Evolutionary conservation across 2,329 filamentous ascomycete species (phyloP), one percentile per base, ranked within the genome.

Genomic region (Diaporthe vaccinii): DNA sequence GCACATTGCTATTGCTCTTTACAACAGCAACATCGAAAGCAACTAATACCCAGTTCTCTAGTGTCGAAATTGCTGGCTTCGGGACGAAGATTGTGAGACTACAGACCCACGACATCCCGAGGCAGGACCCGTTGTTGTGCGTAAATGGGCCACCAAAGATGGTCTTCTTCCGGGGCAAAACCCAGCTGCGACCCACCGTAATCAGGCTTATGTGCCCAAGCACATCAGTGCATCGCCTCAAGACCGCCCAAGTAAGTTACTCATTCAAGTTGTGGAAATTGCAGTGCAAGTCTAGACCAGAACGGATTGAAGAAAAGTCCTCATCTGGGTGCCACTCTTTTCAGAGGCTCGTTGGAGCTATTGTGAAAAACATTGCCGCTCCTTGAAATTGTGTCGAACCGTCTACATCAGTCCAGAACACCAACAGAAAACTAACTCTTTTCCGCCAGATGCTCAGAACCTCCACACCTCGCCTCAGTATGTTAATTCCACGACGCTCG

Each of bases 21-120:
- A 12, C 15, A n/a, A 28, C 36, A 8, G 8, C 8, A 44, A 1
- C 4, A 17, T 22, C 2, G 25, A 22, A 49, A n/a, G 10, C 36
- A 12, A 51, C 61, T 44, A 34, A 36, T 51, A 41, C 22, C 3
- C 2, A 1, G 3, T 34, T 15, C 8, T 31, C 2, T 15, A 67
- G 67, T 82, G 80, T 74, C 68, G 77, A 22, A 81, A 81, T 68
- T 82, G 80, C 78, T 75, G 72, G 55, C 74, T 78, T 51, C 77
- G 79, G 8, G 76, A 78, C 51, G 79, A 80, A 59, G 74, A 76
- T 20, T 81, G 80, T 69, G 77, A 80, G 74, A 81, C 79, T 10
- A 78, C 79, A n/a, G 79, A 81, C 68, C 79, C 76, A 28, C 78
- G 79, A 2, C 76, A 78, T 28, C 79, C 79, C 12, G 76, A 77